Base-by-base conservation (phyloP, 306 rosid genomes). In the Vigna angularis region DNA sequence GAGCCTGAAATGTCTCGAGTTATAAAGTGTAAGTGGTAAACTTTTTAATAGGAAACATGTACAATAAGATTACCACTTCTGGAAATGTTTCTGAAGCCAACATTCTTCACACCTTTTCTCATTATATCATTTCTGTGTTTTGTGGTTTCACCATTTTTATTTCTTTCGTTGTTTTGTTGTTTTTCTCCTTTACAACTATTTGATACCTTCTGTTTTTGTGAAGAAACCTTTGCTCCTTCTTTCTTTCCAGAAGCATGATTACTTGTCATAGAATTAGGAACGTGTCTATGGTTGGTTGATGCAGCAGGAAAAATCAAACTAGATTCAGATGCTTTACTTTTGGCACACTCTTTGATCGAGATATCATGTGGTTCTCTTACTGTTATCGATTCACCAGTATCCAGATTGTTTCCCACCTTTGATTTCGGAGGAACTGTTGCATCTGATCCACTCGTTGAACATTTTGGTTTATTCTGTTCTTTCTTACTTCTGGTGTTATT, bases 31-130 rank as follows among this genome's bases (percentile, higher is more conserved):
- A 71, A 40, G 59, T 22, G 32, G 73, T 17, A 65, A 26, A 44
- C 7, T 72, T 49, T 83, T 88, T 85, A 88, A 58, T 88, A 88
- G 68, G 89, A 81, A 77, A 85, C 90, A 64, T 63, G 83, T 66
- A 88, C 90, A n/a, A 80, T 66, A 26, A 90, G 80, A 76, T 77
- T 81, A 70, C 88, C 80, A 79, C 72, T 81, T 81, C 79, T 68
- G 50, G 86, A 81, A 74, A 79, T 77, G 81, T 84, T 85, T 56
- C 83, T 78, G 36, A 76, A 59, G 48, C 81, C 86, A 53, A 74
- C 30, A 13, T 75, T 66, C 79, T 69, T 81, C 66, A 7, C 48
- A 59, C 62, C 64, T 79, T 79, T 86, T 80, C 73, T 78, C 16
- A 22, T 15, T 38, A 71, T 70, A 28, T 78, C 88, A 36, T 68